phyloP scores from a whole-genome alignment of 495 filamentous ascomycete species.

The Hyaloscypha bicolor region DNA sequence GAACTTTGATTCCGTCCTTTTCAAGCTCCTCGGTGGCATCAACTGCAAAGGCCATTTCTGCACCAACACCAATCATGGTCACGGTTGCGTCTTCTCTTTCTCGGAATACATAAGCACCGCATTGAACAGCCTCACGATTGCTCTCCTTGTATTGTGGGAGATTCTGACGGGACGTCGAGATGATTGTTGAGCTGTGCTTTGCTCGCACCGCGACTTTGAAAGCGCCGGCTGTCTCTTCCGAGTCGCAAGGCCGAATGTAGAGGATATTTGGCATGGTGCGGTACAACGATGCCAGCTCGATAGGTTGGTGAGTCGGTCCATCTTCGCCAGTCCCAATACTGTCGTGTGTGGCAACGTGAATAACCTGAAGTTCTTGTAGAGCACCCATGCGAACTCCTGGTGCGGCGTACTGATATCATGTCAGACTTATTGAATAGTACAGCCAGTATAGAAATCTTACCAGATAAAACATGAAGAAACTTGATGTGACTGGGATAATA shows the following conservation, averaged over 20 bases:
- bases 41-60: slow-evolving; percentile 38
- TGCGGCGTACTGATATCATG: slow-evolving; percentile 31
- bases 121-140: slow-evolving; percentile 28
- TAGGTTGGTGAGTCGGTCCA: slow-evolving; percentile 63
- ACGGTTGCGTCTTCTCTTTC: slow-evolving; percentile 35
- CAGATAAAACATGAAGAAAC: slow-evolving; percentile 64
- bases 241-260: slow-evolving; percentile 57
- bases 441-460: slow-evolving; percentile 33
- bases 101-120: slow-evolving; percentile 39
- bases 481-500: slow-evolving; percentile 53
- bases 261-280: slow-evolving; percentile 63
- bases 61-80: slow-evolving; percentile 39
- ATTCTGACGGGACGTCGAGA: slow-evolving; percentile 37
- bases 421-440: background rate
- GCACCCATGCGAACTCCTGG: slow-evolving; percentile 63
- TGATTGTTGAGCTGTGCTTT: slow-evolving; percentile 41
- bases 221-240: slow-evolving; percentile 58
- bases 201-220: slow-evolving; percentile 51
- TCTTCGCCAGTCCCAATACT: slow-evolving; percentile 61
- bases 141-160: slow-evolving; percentile 28
- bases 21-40: slow-evolving; percentile 30
- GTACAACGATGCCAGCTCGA: slow-evolving; percentile 58
- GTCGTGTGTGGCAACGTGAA: slow-evolving; percentile 65
- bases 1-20: background rate
- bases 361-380: slow-evolving; percentile 54